phyloP scores from a whole-genome alignment of 2,329 filamentous ascomycete genomes.

The Paecilomyces sp. region DNA sequence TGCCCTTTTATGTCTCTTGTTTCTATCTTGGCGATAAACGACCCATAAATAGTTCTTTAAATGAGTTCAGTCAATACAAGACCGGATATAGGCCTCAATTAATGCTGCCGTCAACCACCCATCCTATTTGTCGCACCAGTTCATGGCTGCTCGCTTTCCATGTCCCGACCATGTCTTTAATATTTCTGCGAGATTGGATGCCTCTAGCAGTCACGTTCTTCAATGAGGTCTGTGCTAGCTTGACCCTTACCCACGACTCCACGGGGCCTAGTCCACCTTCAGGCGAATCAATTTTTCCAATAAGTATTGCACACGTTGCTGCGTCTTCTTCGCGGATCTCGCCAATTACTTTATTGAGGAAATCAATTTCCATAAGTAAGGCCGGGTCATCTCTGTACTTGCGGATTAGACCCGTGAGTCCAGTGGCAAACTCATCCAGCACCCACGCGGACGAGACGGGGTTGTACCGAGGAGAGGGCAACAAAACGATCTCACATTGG shows the following conservation, averaged over 20 bases:
- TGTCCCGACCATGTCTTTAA: not conserved
- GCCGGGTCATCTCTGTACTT: not conserved
- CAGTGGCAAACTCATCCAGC: not conserved
- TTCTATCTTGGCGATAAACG: not conserved
- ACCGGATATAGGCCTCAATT: not conserved
- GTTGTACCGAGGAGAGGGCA: constrained; percentile 1
- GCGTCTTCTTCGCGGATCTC: not conserved
- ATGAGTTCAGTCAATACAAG: not conserved
- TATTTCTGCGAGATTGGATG: not conserved
- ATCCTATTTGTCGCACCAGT: not conserved
- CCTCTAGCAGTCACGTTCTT: not conserved
- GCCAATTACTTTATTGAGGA: not conserved
- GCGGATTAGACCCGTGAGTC: not conserved
- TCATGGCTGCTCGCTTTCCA: not conserved
- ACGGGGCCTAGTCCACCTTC: not conserved
- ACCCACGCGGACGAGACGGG: not conserved
- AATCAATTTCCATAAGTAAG: not conserved
- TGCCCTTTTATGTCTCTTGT: too few species aligned
- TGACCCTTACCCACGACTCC: not conserved
- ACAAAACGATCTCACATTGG: not conserved
- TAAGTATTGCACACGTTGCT: not conserved
- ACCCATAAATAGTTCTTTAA: too few species aligned
- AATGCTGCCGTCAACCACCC: not conserved
- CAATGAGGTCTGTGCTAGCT: not conserved
- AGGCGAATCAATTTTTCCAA: not conserved